phyloP scores from a whole-genome alignment of 495 filamentous ascomycete genomes.

The Terfezia claveryi region DNA sequence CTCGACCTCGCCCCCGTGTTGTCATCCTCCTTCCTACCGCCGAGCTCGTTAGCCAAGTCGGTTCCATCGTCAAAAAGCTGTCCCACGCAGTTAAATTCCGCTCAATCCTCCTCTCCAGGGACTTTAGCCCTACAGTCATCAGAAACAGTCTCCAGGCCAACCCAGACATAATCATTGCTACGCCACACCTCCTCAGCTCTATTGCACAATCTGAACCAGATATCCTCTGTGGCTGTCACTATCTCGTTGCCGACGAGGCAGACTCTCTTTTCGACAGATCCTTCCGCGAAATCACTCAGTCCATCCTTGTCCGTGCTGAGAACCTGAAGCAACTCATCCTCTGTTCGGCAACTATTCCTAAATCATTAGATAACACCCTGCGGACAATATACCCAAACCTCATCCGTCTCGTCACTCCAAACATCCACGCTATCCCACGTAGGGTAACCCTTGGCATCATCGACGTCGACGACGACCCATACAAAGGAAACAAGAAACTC shows the following conservation, averaged over 20 bases:
- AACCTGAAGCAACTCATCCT: slow-evolving; percentile 75
- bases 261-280: slow-evolving; percentile 87
- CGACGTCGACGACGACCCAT: slow-evolving; percentile 71
- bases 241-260: slow-evolving; percentile 82
- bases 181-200: slow-evolving; percentile 67
- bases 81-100: slow-evolving; percentile 68
- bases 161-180: slow-evolving; percentile 65
- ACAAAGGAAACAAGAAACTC: slow-evolving; percentile 69
- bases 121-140: slow-evolving; percentile 54
- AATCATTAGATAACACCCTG: slow-evolving; percentile 65
- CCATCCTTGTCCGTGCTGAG: slow-evolving; percentile 56
- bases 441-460: slow-evolving; percentile 86
- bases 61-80: slow-evolving; percentile 50
- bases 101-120: slow-evolving; percentile 55
- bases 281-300: slow-evolving; percentile 60
- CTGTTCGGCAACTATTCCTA: slow-evolving; percentile 90
- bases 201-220: slow-evolving; percentile 74
- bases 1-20: slow-evolving; percentile 28
- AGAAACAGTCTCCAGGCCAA: slow-evolving; percentile 55
- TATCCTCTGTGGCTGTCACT: slow-evolving; percentile 62
- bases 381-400: slow-evolving; percentile 61
- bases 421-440: slow-evolving; percentile 84
- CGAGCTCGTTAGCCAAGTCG: slow-evolving; percentile 80
- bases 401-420: slow-evolving; percentile 67
- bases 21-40: slow-evolving; percentile 84